Evolutionary conservation across 257 asterid genomes (phyloP).

Genomic region (Solanum clarkiae): DNA sequence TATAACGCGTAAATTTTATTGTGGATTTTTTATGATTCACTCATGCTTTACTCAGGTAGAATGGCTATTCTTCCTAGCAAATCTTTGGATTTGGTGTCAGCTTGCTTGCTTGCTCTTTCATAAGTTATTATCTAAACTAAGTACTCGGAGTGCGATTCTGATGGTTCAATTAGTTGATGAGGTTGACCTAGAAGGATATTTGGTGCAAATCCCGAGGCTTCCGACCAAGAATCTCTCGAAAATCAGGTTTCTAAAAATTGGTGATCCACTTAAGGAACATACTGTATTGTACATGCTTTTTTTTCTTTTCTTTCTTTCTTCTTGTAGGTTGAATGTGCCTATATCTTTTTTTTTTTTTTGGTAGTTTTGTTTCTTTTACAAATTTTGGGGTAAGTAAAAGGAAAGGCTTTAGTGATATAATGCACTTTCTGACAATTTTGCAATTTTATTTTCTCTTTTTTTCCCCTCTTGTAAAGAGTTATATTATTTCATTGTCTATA

Average conservation of each 20-base stretch:
- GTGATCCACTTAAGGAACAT: not conserved
- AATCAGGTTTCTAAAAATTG: no score
- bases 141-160: no score
- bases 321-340: not conserved
- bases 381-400: not conserved
- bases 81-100: not conserved
- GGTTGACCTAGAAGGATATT: no score
- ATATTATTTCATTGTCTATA: not conserved
- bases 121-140: not conserved
- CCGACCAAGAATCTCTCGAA: not conserved
- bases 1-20: not conserved
- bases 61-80: not conserved
- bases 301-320: not conserved
- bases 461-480: not conserved
- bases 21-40: not conserved
- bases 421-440: constrained; percentile 12
- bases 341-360: no score
- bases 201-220: no score
- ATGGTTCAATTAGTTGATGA: no score
- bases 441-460: not conserved
- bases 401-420: not conserved
- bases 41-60: not conserved
- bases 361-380: not conserved
- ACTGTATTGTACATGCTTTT: not conserved
- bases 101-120: not conserved